Conservation (phyloP, 805 yeast species). For the Ogataea methylovora region DNA sequence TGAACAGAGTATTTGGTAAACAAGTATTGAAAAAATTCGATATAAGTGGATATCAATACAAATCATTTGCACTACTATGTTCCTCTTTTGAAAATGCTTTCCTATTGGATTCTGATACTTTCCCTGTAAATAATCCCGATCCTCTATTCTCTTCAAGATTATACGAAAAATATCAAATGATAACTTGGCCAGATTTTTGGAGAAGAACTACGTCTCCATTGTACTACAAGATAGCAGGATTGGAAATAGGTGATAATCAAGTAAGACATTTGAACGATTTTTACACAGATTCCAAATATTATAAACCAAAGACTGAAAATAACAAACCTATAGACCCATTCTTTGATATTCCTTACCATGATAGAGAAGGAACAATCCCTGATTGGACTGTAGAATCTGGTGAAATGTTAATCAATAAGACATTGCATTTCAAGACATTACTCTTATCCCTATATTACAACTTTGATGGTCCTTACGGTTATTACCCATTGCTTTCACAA, state of each 20-base stretch:
- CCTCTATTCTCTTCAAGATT: slow-evolving; percentile 50
- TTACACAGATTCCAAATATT: slow-evolving; percentile 22
- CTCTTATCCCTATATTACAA: slow-evolving; percentile 60
- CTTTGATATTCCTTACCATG: slow-evolving; percentile 43
- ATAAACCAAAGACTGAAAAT: slow-evolving; percentile 27
- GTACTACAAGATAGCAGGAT: slow-evolving; percentile 62
- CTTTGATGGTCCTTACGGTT: slow-evolving; percentile 51
- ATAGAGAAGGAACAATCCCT: slow-evolving; percentile 60
- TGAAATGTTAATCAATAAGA: slow-evolving; percentile 52
- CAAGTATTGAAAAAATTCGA: slow-evolving; percentile 38
- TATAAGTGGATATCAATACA: slow-evolving; percentile 61
- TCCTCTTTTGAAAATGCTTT: slow-evolving; percentile 69
- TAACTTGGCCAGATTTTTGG: slow-evolving; percentile 88
- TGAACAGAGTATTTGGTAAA: slow-evolving; percentile 55
- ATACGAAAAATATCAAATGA: slow-evolving; percentile 40
- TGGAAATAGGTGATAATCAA: slow-evolving; percentile 31
- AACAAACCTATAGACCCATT: slow-evolving; percentile 23
- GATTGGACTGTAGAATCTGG: slow-evolving; percentile 68
- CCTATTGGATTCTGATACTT: slow-evolving; percentile 69
- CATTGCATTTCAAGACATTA: slow-evolving; percentile 47
- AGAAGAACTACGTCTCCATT: slow-evolving; percentile 71
- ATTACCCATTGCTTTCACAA: slow-evolving; percentile 52
- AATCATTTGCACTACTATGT: slow-evolving; percentile 60
- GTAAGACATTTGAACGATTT: slow-evolving; percentile 24
- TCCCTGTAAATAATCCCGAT: slow-evolving; percentile 62